These are phyloP conservation scores for Phylloporus sp. DNA, from an alignment of 768 basidiomycete genomes.

Conservation along the genomic window DNA sequence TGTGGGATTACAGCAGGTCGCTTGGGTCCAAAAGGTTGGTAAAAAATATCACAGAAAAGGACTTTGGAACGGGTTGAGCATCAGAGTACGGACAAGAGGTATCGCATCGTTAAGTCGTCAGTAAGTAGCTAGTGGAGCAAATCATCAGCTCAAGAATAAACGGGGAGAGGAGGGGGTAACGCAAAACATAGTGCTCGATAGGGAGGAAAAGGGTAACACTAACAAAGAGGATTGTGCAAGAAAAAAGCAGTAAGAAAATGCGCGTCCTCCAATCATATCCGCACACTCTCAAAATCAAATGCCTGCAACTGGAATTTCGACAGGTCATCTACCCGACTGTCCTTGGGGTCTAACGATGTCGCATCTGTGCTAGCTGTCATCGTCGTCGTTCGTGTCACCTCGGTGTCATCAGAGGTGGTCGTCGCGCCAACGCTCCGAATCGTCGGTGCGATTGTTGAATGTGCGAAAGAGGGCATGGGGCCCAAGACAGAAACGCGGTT, in stretches of 20 bases:
- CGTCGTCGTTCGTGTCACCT: slow-evolving; percentile 23
- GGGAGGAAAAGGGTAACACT: slow-evolving; percentile 8
- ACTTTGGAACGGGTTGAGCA: background rate
- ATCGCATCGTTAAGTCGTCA: slow-evolving; percentile 12
- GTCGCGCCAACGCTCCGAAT: slow-evolving; percentile 31
- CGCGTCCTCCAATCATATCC: slow-evolving; percentile 1
- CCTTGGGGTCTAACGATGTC: slow-evolving; percentile 6
- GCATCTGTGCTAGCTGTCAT: slow-evolving; percentile 15
- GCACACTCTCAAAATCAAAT: slow-evolving; percentile 23
- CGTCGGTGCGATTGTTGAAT: slow-evolving; percentile 26
- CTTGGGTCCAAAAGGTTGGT: background rate
- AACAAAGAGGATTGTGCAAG: background rate
- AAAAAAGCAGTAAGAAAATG: background rate
- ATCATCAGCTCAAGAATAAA: background rate
- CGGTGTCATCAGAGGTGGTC: slow-evolving; percentile 31
- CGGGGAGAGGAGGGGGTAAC: slow-evolving; percentile 1
- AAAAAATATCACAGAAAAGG: background rate
- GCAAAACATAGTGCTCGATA: slow-evolving; percentile 5
- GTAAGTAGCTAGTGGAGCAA: background rate
- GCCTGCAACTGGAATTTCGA: slow-evolving; percentile 12
- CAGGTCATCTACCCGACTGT: slow-evolving; percentile 8
- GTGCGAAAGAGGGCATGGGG: slow-evolving; percentile 32
- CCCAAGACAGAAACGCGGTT: slow-evolving; percentile 29
- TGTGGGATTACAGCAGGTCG: too few species aligned
- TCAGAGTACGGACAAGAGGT: slow-evolving; percentile 2